phyloP scores from a whole-genome alignment of 2,329 filamentous ascomycete species.

The Penicillium sp. region DNA sequence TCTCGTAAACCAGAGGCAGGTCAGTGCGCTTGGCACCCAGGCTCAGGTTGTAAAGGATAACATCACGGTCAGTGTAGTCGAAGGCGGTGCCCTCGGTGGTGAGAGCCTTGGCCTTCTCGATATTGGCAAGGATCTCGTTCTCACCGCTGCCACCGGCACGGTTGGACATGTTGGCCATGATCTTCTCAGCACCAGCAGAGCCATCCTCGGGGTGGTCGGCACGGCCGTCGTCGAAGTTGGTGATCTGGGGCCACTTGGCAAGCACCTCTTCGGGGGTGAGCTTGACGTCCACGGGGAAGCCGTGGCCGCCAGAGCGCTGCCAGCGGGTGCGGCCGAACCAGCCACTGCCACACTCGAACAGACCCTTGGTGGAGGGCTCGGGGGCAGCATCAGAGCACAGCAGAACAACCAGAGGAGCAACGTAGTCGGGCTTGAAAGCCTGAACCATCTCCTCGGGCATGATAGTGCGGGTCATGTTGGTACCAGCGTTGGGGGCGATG shows the following conservation, averaged over 20 bases:
- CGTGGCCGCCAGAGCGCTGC: constrained; percentile 87
- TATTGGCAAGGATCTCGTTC: constrained; percentile 72
- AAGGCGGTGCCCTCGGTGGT: constrained; percentile 76
- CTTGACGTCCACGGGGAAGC: constrained; percentile 84
- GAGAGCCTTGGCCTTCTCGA: constrained; percentile 74
- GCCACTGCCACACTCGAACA: constrained; percentile 94
- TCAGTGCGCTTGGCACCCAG: constrained; percentile 90
- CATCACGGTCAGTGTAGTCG: constrained; percentile 81
- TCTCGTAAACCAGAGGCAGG: constrained; percentile 86
- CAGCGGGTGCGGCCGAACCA: constrained; percentile 92
- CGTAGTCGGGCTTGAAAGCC: constrained; percentile 98
- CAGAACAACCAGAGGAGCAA: constrained; percentile 87
- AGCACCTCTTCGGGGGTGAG: constrained; percentile 84
- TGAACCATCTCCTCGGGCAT: constrained; percentile 97
- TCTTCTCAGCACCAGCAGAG: constrained; percentile 76
- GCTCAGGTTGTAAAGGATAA: constrained; percentile 94
- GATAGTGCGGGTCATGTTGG: constrained; percentile 90
- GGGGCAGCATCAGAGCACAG: constrained; percentile 88
- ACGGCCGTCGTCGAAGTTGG: constrained; percentile 84
- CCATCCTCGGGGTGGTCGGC: constrained; percentile 83
- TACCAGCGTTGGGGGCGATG: constrained; percentile 96
- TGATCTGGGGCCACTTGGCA: constrained; percentile 76
- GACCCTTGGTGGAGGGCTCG: constrained; percentile 77
- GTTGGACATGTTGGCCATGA: constrained; percentile 86
- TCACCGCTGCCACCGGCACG: constrained; percentile 59